Percentiles rank a stretch among this genome's conserved stretches.
Evolutionary conservation across 2,329 filamentous ascomycete species (phyloP).

Genomic region (Neonectria hederae): DNA sequence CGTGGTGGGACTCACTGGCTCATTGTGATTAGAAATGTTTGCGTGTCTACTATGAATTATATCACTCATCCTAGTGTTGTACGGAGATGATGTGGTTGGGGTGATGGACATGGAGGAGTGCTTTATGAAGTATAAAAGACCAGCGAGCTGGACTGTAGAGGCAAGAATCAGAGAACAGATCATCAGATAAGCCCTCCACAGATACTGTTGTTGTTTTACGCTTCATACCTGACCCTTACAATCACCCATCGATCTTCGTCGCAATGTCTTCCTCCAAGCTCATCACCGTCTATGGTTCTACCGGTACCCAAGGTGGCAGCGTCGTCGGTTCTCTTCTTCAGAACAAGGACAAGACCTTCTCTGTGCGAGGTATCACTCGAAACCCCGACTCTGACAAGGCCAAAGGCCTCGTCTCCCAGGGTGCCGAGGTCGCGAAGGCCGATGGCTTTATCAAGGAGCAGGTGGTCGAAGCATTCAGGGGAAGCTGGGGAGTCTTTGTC

Average conservation of each 20-base stretch:
- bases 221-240: not conserved
- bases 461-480: slow-evolving; percentile 41
- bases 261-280: slow-evolving; percentile 42
- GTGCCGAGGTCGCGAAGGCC: slow-evolving; percentile 46
- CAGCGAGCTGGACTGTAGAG: not conserved
- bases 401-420: slow-evolving; percentile 37
- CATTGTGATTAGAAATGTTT: slow-evolving; percentile 25
- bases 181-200: slow-evolving; percentile 7
- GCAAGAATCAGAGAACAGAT: slow-evolving; percentile 22
- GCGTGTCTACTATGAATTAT: not conserved
- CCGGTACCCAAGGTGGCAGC: slow-evolving; percentile 45
- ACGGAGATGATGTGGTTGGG: slow-evolving; percentile 14
- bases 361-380: slow-evolving; percentile 44
- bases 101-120: not conserved
- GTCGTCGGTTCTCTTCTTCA: slow-evolving; percentile 45
- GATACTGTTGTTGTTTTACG: not conserved
- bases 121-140: slow-evolving; percentile 27
- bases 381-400: slow-evolving; percentile 42
- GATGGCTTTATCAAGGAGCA: slow-evolving; percentile 40
- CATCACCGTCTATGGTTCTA: slow-evolving; percentile 47
- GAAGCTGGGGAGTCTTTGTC: slow-evolving; percentile 47
- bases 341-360: slow-evolving; percentile 41
- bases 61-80: not conserved
- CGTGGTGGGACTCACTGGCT: not conserved
- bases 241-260: not conserved